These are phyloP conservation scores for Claviceps monticola DNA, from an alignment of 2,329 filamentous ascomycete species.

Conservation along the genomic window DNA sequence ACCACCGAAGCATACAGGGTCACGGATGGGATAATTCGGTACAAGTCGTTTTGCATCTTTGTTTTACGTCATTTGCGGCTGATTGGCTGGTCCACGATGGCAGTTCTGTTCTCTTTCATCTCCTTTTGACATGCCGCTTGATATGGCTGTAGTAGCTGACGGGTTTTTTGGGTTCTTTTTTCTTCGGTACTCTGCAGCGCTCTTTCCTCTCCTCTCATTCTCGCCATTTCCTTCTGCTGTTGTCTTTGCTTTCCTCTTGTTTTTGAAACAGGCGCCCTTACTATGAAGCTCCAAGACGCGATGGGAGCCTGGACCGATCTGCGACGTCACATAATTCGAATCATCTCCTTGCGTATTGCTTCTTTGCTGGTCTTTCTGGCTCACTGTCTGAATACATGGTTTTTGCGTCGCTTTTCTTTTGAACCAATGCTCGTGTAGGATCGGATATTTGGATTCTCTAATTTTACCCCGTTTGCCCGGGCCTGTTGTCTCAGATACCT, in stretches of 20 bases:
- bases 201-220: background rate
- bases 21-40: slow-evolving; percentile 13
- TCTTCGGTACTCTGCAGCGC: background rate
- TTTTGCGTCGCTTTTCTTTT: no score
- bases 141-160: background rate
- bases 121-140: background rate
- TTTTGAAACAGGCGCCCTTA: no score
- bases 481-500: slow-evolving; percentile 37
- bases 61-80: slow-evolving; percentile 9
- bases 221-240: background rate
- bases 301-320: no score
- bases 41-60: slow-evolving; percentile 6
- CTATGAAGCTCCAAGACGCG: no score
- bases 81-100: slow-evolving; percentile 38
- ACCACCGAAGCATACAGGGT: slow-evolving; percentile 11
- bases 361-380: slow-evolving; percentile 4
- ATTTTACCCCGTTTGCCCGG: slow-evolving; percentile 13
- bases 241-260: background rate
- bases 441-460: slow-evolving; percentile 5
- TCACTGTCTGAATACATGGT: background rate
- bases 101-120: slow-evolving; percentile 13
- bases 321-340: no score
- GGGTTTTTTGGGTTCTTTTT: background rate
- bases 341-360: background rate
- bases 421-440: no score